These are phyloP conservation scores for Kodamaea suecica DNA, from an alignment of 1,139 yeast genomes.

Conservation along the genomic window DNA sequence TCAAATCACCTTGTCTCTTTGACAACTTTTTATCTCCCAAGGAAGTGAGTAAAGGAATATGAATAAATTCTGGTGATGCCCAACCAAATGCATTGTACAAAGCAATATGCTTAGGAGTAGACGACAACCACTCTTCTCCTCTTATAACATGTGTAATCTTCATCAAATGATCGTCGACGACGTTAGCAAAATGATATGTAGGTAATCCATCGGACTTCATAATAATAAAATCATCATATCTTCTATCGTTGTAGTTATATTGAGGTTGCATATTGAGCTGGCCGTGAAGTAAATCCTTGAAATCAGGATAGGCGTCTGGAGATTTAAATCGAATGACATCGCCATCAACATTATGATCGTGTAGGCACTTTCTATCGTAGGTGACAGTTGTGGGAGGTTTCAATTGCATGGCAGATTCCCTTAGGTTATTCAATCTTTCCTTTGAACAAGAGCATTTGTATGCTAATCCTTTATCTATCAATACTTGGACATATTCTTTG, in stretches of 20 bases:
- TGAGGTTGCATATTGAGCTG: conserved; percentile 75
- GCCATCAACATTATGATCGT: conserved; percentile 25
- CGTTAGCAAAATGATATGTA: conserved; percentile 95
- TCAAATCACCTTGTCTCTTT: conserved; percentile 80
- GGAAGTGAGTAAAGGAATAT: conserved; percentile 83
- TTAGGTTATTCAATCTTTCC: conserved; percentile 63
- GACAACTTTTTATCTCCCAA: conserved; percentile 75
- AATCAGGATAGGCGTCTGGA: conserved; percentile 65
- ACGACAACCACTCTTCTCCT: conserved; percentile 97
- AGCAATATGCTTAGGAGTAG: conserved; percentile 93
- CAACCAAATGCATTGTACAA: conserved; percentile 85
- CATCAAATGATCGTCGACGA: conserved; percentile 93
- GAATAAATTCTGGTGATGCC: conserved; percentile 79
- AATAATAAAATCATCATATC: conserved; percentile 87
- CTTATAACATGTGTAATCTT: conserved; percentile 87
- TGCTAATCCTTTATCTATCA: conserved; percentile 68
- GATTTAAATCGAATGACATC: conserved; percentile 61
- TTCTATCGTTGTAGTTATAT: conserved; percentile 59
- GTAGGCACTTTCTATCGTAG: conserved; percentile 76
- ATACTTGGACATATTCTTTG: conserved; percentile 48
- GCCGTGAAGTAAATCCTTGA: conserved; percentile 78
- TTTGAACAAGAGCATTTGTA: conserved; percentile 85
- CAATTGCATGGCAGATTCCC: conserved; percentile 69
- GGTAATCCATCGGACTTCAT: conserved; percentile 92
- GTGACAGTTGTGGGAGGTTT: conserved; percentile 91